Evolutionary conservation across 176 grass and related monocot species (phyloP).

Genomic region (Carex parvula): DNA sequence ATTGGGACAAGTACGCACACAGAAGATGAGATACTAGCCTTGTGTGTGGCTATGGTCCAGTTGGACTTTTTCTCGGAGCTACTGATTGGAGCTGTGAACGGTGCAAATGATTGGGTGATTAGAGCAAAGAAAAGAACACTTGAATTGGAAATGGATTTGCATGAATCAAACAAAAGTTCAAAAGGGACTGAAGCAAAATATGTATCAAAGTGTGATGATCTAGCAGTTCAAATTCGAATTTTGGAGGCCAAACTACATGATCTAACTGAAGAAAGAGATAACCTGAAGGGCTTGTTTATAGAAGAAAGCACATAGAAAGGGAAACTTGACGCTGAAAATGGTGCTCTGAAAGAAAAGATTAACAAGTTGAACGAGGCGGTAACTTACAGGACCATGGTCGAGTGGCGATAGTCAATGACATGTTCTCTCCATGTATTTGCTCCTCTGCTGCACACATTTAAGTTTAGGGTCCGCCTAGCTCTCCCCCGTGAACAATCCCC

Average conservation of each 20-base stretch:
- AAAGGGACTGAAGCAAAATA: constrained; percentile 66
- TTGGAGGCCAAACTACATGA: constrained; percentile 77
- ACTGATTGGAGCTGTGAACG: constrained; percentile 51
- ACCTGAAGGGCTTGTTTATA: constrained; percentile 53
- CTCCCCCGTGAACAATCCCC: no score
- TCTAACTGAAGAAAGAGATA: constrained; percentile 62
- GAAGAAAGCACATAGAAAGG: constrained; percentile 52
- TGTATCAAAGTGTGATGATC: constrained; percentile 62
- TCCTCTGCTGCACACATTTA: no score
- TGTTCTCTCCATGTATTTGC: no score
- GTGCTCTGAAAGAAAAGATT: constrained; percentile 53
- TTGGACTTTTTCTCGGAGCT: constrained; percentile 70
- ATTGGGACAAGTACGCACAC: constrained; percentile 18
- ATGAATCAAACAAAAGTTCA: constrained; percentile 48
- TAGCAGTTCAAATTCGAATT: constrained; percentile 66
- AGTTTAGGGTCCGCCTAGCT: no score
- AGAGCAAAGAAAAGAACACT: constrained; percentile 44
- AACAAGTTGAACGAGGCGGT: constrained; percentile 45
- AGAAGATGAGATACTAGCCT: constrained; percentile 65
- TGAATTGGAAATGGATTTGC: constrained; percentile 59
- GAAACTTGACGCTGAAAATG: constrained; percentile 53
- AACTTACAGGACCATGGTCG: no score
- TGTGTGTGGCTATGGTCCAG: constrained; percentile 50
- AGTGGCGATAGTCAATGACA: no score
- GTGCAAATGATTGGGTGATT: constrained; percentile 48